Evolutionary conservation across 2,329 filamentous ascomycete genomes (phyloP), one percentile per base, ranked within the genome.

Genomic region (Pyrenochaeta sp.): DNA sequence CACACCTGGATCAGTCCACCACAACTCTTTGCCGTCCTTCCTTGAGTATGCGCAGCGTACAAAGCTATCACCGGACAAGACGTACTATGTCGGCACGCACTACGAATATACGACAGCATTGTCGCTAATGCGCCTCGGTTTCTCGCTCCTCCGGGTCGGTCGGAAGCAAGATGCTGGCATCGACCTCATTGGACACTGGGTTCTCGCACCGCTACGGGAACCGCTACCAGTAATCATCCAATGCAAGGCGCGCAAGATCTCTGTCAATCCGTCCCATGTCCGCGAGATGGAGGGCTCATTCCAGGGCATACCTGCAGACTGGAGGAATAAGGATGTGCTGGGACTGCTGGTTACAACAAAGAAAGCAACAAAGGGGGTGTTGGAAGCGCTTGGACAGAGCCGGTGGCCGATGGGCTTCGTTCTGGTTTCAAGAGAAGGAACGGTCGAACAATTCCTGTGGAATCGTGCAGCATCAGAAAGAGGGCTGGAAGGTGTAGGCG

Each of bases 231-330:
- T 84, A 1, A 71, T 86, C 15, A 70, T 85, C 15, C 90, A 94
- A 72, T 94, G 91, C 81, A 95, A 94, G 73, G 84, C 82, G 1
- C 79, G 83, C 12, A 71, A 78, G 15, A 77, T 78, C 35, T 49
- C 49, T 1, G 76, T 79, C 40, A 73, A 81, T 11, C 90, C 90
- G 0, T 77, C 81, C 29, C 78, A 86, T 41, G 77, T 91, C 7
- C 84, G 90, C n/a, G 90, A 94, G 76, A 82, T 94, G 2, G 90
- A 92, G 69, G 94, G 94, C 3, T 86, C 91, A 0, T 90, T 95
- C 67, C 82, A 82, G 1, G 87, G 87, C 11, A 90, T 90, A 6
- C 92, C 92, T 1, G 78, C 83, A 0, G 89, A 88, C 0, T 96
- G 90, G 90, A 81, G 86, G 47, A 85, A 83, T 0, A 72, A 79